Evolutionary conservation across 352 stramenopile species (phyloP), one percentile per base, ranked within the genome.

Genomic region (Pythium myriotylum): DNA sequence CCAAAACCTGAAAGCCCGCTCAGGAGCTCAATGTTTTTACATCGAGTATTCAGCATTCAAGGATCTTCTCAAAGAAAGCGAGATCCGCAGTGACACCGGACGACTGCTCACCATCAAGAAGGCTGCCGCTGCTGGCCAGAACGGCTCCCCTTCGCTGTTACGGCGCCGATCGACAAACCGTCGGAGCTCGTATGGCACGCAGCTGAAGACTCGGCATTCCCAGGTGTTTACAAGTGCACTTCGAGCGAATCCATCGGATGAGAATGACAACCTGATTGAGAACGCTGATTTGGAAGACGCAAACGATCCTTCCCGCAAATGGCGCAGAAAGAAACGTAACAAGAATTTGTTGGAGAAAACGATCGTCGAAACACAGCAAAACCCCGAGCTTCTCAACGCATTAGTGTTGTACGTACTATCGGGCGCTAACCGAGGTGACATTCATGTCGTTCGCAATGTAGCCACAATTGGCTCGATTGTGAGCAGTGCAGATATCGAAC

Each of bases 341-440:
- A 84, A 81, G 39, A 68, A 77, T 13, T 41, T 93, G 37, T 59
- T 91, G 4, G 76, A 91, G 26, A 77, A 86, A 27, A 86, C 71
- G 0, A 65, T 91, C 14, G 17, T 81, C 16, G 74, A 84, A 26
- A 83, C 76, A 0, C 69, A 88, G 54, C 73, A 79, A 12, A 86
- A 87, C 35, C 23, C 51, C 0, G 65, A 84, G 9, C 56, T 90
- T 23, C 39, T 70, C 7, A 86, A 81, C 33, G 81, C 84, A 12
- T 58, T 90, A 23, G 84, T 93, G 9, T 46, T 91, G 41, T 93
- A 93, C 64, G 74, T 90, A n/a, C 75, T 93, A n/a, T 85, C 81
- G 0, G 81, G 84, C 0, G 74, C 78, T 6, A 88, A 93, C 33
- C 80, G 84, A 16, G 84, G 84, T 16, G 84, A 93, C 52, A 87